Conservation (phyloP, 1,284 basidiomycete genomes). For the Amylostereum areolatum region DNA sequence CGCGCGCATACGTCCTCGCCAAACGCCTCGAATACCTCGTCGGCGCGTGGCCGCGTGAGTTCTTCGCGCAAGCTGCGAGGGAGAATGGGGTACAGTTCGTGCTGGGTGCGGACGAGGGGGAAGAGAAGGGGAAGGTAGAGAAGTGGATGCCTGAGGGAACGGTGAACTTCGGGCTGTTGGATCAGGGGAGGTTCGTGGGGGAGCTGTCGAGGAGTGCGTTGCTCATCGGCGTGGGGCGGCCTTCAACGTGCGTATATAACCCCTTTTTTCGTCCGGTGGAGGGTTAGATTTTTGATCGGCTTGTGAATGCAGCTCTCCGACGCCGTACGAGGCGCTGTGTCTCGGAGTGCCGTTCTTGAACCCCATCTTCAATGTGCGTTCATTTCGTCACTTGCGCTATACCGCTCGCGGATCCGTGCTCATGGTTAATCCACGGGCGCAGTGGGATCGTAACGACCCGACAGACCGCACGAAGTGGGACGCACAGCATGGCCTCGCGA, state of each 20-base stretch:
- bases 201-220: slow-evolving; percentile 2
- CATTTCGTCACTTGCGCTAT: not conserved
- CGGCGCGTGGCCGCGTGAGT: not conserved
- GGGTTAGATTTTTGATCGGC: too few relatives aligned
- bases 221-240: slow-evolving; percentile 6
- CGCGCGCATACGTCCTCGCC: slow-evolving; percentile 3
- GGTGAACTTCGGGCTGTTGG: not conserved
- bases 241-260: slow-evolving; percentile 3
- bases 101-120: slow-evolving; percentile 1
- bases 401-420: not conserved
- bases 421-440: not conserved
- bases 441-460: slow-evolving; percentile 13
- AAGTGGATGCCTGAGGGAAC: slow-evolving; percentile 3
- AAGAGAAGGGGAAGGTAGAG: not conserved
- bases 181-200: not conserved
- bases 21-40: not conserved
- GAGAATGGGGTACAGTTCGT: slow-evolving; percentile 6
- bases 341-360: slow-evolving; percentile 13
- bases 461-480: not conserved
- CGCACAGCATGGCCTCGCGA: slow-evolving; percentile 1
- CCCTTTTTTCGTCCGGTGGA: not conserved
- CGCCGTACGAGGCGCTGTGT: slow-evolving; percentile 10
- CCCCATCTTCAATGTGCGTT: not conserved
- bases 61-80: not conserved
- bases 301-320: slow-evolving; percentile 4